Base-by-base conservation (phyloP, 176 grass and related monocot species). In the Musa acuminata region DNA sequence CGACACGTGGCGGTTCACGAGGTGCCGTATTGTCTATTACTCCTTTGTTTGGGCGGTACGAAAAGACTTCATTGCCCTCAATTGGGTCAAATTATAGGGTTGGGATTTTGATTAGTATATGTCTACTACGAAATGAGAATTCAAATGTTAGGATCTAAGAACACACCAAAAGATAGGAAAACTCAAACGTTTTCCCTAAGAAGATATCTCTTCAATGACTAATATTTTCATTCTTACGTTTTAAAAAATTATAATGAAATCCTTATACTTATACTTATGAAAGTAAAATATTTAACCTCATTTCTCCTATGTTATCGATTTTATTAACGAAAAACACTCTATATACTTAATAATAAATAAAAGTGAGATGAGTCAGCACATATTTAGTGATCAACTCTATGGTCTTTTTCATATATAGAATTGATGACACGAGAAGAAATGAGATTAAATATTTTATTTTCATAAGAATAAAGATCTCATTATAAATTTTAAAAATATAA, bases 1-100 rank as follows among this genome's bases (percentile, higher is more conserved):
- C 17, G n/a, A 50, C 74, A 76, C 74, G 74, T 76, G 74, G 55
- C 74, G 74, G 57, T 55, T 51, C 5, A 8, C 25, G 13, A n/a
- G 13, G 6, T 7, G 0, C 20, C 17, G 5, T 59, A 3, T 20
- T 59, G 57, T 20, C 19, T 59, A 35, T 35, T 35, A 3, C 3
- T 35, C 29, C 29, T 35, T 35, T 35, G 6, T 59, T 3, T n/a
- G n/a, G 57, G 57, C 16, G 2, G 0, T 19, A 3, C 0, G 14
- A 60, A 60, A 60, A 1, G 19, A 60, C 57, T n/a, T n/a, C 17
- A 60, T 8, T 60, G 57, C 57, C 57, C 57, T 60, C 1, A 1
- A 0, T n/a, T n/a, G 57, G 16, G 19, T 21, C 16, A 1, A 60
- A 8, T n/a, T 60, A 7, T 60, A 6, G 57, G 7, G 17, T 60